Conservation (phyloP, 2,329 filamentous ascomycete genomes). For the Fusarium liriodendri region DNA sequence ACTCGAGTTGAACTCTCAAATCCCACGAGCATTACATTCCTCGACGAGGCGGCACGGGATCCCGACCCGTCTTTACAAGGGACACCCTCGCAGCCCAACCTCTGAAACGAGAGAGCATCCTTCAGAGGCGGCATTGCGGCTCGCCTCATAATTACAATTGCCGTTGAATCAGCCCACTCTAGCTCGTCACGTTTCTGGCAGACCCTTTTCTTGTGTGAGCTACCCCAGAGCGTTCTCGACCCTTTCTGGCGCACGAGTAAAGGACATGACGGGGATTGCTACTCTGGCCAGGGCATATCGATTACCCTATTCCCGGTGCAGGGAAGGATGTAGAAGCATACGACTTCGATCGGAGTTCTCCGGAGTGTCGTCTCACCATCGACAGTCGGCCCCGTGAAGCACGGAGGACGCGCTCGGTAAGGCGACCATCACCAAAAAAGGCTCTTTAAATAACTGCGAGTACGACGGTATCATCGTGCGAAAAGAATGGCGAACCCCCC, state of each 20-base stretch:
- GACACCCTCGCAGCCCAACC: constrained; percentile 8
- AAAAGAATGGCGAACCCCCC: not conserved
- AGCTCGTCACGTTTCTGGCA: not conserved
- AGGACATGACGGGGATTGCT: not conserved
- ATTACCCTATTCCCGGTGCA: not conserved
- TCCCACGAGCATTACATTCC: not conserved
- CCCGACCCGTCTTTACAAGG: constrained; percentile 2
- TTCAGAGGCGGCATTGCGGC: not conserved
- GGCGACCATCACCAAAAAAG: not conserved
- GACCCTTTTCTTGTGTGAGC: not conserved
- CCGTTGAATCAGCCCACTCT: constrained; percentile 7
- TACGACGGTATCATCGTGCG: constrained; percentile 21
- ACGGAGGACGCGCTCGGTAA: not conserved
- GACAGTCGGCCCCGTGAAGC: not conserved
- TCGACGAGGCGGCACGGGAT: not conserved
- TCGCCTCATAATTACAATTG: constrained; percentile 1
- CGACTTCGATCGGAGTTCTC: constrained; percentile 7
- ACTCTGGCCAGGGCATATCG: not conserved
- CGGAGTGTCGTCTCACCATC: constrained; percentile 3
- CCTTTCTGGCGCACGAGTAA: not conserved
- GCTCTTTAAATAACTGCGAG: not conserved
- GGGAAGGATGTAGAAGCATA: not conserved
- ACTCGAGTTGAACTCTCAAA: not conserved
- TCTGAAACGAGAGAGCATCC: constrained; percentile 6
- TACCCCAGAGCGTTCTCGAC: constrained; percentile 12